Base-by-base conservation (phyloP, 768 basidiomycete species). In the Lanmaoa pseudosensibilis region DNA sequence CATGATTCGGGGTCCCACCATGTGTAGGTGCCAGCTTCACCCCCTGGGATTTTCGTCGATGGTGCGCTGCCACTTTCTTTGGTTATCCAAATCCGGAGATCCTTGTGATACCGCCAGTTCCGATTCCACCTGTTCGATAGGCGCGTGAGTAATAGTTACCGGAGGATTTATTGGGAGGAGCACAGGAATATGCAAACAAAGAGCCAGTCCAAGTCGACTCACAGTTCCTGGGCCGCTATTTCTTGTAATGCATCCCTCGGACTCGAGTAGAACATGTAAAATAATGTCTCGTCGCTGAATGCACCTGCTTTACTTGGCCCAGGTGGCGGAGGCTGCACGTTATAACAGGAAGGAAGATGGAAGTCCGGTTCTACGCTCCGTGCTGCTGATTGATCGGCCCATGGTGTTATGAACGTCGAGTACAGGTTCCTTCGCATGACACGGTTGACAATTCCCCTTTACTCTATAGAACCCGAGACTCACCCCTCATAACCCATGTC, bases 211-310 rank as follows among this genome's bases (percentile, higher is more conserved):
- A 41, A 56, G 59, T 45, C 60, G 4, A 86, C 92, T 73, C 74
- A 96, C 93, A 98, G 78, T 77, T 98, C 95, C 70, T 93, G 90
- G 46, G 93, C 94, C 16, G 95, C 95, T 49, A 94, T 83, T 74
- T 98, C 94, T 73, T 98, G 95, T 52, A 96, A 77, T 39, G 88
- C 87, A 75, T 98, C 95, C 66, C 91, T 79, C 55, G 95, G 93
- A 73, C 85, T 87, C 54, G 92, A 86, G 76, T 98, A 98, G 80
- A 98, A 98, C 85, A 96, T 94, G 81, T 92, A 96, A 75, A 98
- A 97, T 27, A 98, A 77, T 16, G 95, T 97, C 74, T 98, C 95
- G 72, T 98, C 95, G 72, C 88, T 90, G 75, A 98, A 96, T 48
- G 87, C 84, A 1, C 82, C 80, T 18, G 87, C 89, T 75, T 94